A percentile compares a stretch with the other conserved stretches of the same genome.
Evolutionary conservation across 2,329 filamentous ascomycete species (phyloP).

Genomic region (Hypoxylon sp.): DNA sequence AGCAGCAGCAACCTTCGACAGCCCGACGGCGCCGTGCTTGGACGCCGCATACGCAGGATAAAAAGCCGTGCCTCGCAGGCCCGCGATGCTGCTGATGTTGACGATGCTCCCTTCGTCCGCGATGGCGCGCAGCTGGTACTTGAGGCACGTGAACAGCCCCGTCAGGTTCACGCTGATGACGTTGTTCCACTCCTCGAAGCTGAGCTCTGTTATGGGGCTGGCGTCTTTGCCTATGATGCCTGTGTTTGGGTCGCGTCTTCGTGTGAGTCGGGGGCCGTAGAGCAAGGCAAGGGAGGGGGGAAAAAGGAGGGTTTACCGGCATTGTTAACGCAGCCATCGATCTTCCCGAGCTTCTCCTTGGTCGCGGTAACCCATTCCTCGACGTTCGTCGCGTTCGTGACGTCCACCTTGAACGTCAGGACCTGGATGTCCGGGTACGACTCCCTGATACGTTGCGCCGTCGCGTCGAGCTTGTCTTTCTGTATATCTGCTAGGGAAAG

Average conservation of each 20-base stretch:
- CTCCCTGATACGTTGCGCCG: slow-evolving; percentile 45
- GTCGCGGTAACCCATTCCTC: slow-evolving; percentile 56
- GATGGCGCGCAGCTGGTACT: slow-evolving; percentile 63
- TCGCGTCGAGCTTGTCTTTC: slow-evolving; percentile 49
- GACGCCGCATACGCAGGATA: slow-evolving; percentile 53
- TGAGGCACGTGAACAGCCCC: slow-evolving; percentile 66
- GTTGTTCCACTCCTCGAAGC: slow-evolving; percentile 60
- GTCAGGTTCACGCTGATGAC: slow-evolving; percentile 61
- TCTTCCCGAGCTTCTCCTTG: slow-evolving; percentile 53
- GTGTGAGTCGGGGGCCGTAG: not conserved
- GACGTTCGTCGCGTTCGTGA: slow-evolving; percentile 54
- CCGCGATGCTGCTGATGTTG: slow-evolving; percentile 61
- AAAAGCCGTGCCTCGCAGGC: slow-evolving; percentile 54
- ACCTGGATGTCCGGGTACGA: slow-evolving; percentile 48
- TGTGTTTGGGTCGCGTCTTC: slow-evolving; percentile 6
- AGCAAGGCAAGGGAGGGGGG: not conserved
- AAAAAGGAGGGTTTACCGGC: slow-evolving; percentile 50
- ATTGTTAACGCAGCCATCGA: slow-evolving; percentile 57
- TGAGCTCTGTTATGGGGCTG: slow-evolving; percentile 47
- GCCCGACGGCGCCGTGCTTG: slow-evolving; percentile 53
- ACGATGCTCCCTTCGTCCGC: slow-evolving; percentile 61
- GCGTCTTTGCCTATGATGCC: slow-evolving; percentile 37
- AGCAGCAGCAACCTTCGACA: slow-evolving; percentile 52
- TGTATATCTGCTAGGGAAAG: slow-evolving; percentile 54
- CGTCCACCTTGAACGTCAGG: slow-evolving; percentile 51